These are phyloP conservation scores for Suillus alpinus DNA, from an alignment of 768 basidiomycete genomes.

Conservation along the genomic window DNA sequence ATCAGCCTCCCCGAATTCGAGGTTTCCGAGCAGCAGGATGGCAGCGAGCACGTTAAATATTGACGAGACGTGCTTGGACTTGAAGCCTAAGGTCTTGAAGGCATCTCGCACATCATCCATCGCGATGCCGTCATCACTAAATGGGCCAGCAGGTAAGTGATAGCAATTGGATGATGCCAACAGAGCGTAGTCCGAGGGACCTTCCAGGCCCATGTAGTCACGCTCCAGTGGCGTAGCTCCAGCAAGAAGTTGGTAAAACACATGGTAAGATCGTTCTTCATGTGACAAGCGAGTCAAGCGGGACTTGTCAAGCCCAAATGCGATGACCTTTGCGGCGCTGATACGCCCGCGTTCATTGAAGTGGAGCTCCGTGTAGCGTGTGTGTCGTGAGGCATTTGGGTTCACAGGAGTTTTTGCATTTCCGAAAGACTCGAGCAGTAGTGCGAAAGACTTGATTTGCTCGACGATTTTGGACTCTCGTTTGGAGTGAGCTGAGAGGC, in stretches of 20 bases:
- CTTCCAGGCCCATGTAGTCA: conserved; percentile 52
- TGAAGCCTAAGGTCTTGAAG: conserved; percentile 58
- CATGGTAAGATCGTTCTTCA: conserved; percentile 63
- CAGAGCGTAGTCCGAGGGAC: conserved; percentile 55
- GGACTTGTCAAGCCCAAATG: conserved; percentile 64
- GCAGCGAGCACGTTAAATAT: conserved; percentile 53
- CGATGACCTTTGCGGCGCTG: conserved; percentile 52
- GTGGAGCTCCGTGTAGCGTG: conserved; percentile 59
- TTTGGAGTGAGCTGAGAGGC: conserved; percentile 58
- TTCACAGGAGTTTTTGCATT: conserved; percentile 63
- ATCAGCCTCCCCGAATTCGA: conserved; percentile 55
- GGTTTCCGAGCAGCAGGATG: conserved; percentile 56
- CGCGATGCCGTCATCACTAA: conserved; percentile 56
- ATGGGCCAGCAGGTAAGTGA: conserved; percentile 60
- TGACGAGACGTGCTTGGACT: conserved; percentile 52
- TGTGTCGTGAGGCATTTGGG: conserved; percentile 62
- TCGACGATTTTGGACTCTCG: conserved; percentile 49
- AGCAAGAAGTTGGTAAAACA: conserved; percentile 65
- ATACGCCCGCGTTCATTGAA: conserved; percentile 58
- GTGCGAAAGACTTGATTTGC: conserved; percentile 52
- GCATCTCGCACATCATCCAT: conserved; percentile 59
- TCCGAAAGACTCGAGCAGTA: conserved; percentile 63
- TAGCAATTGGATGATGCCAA: conserved; percentile 61
- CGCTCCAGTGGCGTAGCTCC: conserved; percentile 56
- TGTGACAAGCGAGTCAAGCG: conserved; percentile 49